Percentiles rank a stretch among this genome's conserved stretches.
phyloP scores from a whole-genome alignment of 805 yeast genomes.

The Spathaspora arborariae region DNA sequence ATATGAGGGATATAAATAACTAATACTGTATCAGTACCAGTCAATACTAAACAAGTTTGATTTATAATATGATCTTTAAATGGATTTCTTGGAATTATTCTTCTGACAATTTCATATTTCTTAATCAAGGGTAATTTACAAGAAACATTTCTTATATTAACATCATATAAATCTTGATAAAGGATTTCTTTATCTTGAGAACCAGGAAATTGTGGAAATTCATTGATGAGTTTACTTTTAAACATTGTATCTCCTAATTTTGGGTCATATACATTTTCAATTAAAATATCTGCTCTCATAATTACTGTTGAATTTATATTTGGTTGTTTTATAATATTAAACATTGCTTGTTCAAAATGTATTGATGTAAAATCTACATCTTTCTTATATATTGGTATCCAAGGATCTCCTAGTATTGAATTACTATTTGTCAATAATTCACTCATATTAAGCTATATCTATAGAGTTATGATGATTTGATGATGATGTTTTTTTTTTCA shows the following conservation, averaged over 20 bases:
- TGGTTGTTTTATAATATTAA: constrained; percentile 75
- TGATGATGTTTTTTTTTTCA: neutral
- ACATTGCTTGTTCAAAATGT: constrained; percentile 75
- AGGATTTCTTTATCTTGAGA: constrained; percentile 18
- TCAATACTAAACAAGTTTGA: constrained; percentile 70
- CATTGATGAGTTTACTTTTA: constrained; percentile 21
- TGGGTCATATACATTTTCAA: constrained; percentile 43
- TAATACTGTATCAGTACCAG: constrained; percentile 38
- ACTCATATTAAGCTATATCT: neutral
- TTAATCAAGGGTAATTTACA: constrained; percentile 24
- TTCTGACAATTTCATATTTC: constrained; percentile 59
- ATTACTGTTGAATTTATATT: constrained; percentile 90
- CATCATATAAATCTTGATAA: constrained; percentile 32
- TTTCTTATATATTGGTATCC: constrained; percentile 58
- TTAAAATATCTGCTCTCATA: constrained; percentile 77
- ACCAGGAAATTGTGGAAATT: constrained; percentile 32
- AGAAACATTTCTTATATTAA: constrained; percentile 27
- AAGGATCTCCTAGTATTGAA: constrained; percentile 53
- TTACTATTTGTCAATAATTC: neutral
- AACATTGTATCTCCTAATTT: constrained; percentile 27
- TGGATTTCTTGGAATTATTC: constrained; percentile 90
- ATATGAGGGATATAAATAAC: constrained; percentile 82
- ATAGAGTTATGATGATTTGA: neutral
- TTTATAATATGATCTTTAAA: constrained; percentile 76
- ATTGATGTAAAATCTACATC: constrained; percentile 45